Conservation (phyloP, 495 filamentous ascomycete species). For the Trichoderma parareesei region DNA sequence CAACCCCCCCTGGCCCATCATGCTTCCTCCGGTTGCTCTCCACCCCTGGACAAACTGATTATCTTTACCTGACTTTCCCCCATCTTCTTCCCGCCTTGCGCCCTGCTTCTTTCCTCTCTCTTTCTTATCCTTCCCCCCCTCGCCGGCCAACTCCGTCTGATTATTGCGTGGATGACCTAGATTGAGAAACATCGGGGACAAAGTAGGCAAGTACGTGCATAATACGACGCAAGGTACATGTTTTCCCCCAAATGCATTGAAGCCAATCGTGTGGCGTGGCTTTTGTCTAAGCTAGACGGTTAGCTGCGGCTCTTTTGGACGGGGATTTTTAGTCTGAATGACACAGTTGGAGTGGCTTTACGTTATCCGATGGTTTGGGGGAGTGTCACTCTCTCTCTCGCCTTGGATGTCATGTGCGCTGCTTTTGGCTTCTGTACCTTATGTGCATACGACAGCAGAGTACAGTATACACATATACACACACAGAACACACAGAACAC, state of each 20-base stretch:
- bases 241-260: background rate
- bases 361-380: background rate
- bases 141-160: background rate
- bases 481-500: too few relatives aligned
- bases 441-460: too few relatives aligned
- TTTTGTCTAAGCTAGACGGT: background rate
- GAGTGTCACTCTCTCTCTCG: too few relatives aligned
- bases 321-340: background rate
- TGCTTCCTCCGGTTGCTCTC: background rate
- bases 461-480: too few relatives aligned
- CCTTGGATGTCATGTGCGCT: background rate
- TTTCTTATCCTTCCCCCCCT: too few relatives aligned
- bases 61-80: background rate
- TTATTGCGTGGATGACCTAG: background rate
- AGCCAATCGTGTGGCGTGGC: background rate
- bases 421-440: too few relatives aligned
- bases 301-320: background rate
- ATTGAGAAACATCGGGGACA: background rate
- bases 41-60: too few relatives aligned
- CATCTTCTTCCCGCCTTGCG: background rate
- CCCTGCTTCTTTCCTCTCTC: background rate
- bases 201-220: background rate
- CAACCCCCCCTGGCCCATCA: background rate
- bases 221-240: background rate
- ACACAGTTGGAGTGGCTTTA: background rate